Base-by-base conservation (phyloP, 1,139 yeast species). In the Blastobotrys aristatus region DNA sequence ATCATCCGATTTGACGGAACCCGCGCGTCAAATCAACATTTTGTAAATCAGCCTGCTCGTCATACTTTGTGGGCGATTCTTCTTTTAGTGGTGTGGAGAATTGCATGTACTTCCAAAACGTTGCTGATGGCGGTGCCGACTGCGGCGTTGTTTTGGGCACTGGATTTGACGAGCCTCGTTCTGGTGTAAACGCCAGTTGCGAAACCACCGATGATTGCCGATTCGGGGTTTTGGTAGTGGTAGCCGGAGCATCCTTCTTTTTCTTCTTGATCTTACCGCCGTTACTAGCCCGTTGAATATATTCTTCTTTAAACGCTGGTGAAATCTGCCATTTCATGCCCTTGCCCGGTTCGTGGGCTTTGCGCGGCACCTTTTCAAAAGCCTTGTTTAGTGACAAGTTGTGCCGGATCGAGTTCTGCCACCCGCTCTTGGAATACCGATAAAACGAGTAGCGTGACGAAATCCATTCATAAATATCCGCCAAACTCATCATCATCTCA, bases 241-340 rank as follows among this genome's bases (percentile, higher is more conserved):
- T 24, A 13, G 27, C 16, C 16, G 34, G 43, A 6, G 35, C 21
- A 94, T 30, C 26, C 30, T 38, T 38, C 26, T 38, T 31, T 16
- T 32, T 31, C 16, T 27, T 21, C 5, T 16, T 31, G 17, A 30
- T 24, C 16, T 32, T 35, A 11, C 46, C 46, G 14, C 46, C 46
- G 17, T 42, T 42, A 53, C 78, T 79, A 66, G 90, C 81, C 68
- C 88, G 86, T 56, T 75, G 79, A 63, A 89, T 70, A 58, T 89
- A 90, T 55, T 94, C 98, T 46, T 81, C 82, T 60, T 85, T 84
- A 63, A 85, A 89, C 42, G 82, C 73, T 39, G 86, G 94, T 55
- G 89, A 81, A 50, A 92, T 90, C 68, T 89, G 95, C 99, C 99
- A 92, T 68, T 92, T 92, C 95, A 92, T 92, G 54, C 98, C 98